Evolutionary conservation across 2,329 filamentous ascomycete genomes (phyloP), one percentile per base, ranked within the genome.

Genomic region (Dothideomycetes sp.): DNA sequence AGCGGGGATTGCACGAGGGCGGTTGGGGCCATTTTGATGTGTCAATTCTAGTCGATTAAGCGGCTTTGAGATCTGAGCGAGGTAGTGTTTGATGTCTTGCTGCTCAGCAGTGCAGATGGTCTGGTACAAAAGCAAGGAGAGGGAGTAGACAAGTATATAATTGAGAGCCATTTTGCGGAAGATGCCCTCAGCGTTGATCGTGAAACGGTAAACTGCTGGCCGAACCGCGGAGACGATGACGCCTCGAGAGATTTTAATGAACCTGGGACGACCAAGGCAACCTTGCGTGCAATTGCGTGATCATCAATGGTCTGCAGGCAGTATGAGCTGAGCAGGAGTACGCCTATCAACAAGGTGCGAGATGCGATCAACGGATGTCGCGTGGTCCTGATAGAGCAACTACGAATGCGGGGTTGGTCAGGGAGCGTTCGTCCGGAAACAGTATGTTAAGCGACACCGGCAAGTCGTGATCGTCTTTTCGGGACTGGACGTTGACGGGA

Each of bases 111-210:
- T 45, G 17, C 30, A 34, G 17, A 49, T 34, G 31, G 41, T 43
- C 16, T 44, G 40, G 19, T 45, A 48, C 34, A 48, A 35, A 35
- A 48, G 41, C 31, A 49, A 39, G 19, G 46, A 45, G 22, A 49
- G 46, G 27, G 46, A 47, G 38, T 48, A 48, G 33, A 47, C n/a
- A 11, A 46, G 44, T 39, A 49, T 44, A 40, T 45, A 43, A 34
- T 45, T 45, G 45, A 49, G 46, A 18, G 11, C 14, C 12, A 18
- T 7, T n/a, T 15, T 32, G 17, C 7, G 17, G 7, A 14, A 5
- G 9, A 19, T n/a, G 8, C 7, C n/a, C n/a, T 8, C 17, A 9
- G 30, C 30, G 12, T 12, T 34, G 4, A 15, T 19, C 16, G 32
- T 22, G 14, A 16, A 16, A 11, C 8, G 34, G 11, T 8, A 22